Evolutionary conservation across 139 green algal species (phyloP).

Genomic region (Nannochloris sp.): DNA sequence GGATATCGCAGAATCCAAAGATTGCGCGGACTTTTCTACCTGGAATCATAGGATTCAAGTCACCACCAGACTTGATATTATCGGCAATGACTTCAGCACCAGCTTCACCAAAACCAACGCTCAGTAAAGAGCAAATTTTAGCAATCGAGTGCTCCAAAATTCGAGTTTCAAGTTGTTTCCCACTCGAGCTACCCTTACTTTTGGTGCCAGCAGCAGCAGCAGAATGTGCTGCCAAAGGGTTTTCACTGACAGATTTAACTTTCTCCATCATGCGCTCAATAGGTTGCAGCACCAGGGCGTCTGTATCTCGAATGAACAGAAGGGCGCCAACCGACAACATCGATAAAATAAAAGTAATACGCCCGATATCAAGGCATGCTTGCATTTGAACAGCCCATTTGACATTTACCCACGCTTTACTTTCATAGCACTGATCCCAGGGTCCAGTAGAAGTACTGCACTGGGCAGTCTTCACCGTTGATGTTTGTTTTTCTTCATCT

Average conservation of each 20-base stretch:
- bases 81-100: slow-evolving; percentile 84
- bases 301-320: slow-evolving; percentile 76
- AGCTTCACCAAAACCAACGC: slow-evolving; percentile 91
- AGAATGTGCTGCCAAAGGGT: background rate
- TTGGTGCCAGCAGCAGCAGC: background rate
- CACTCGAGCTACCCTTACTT: background rate
- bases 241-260: slow-evolving; percentile 45
- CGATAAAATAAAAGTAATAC: slow-evolving; percentile 81
- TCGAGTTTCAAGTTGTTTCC: slow-evolving; percentile 72
- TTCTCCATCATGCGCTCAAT: slow-evolving; percentile 90
- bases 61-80: slow-evolving; percentile 83
- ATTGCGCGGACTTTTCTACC: slow-evolving; percentile 77
- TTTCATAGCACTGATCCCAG: slow-evolving; percentile 7
- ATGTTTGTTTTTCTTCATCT: background rate
- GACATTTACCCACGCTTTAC: slow-evolving; percentile 47
- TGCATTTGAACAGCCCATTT: slow-evolving; percentile 49
- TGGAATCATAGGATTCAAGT: slow-evolving; percentile 91
- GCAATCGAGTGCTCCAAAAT: slow-evolving; percentile 82
- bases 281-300: slow-evolving; percentile 75
- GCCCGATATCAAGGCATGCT: slow-evolving; percentile 71
- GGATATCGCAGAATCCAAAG: slow-evolving; percentile 98
- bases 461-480: background rate
- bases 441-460: background rate
- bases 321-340: slow-evolving; percentile 65
- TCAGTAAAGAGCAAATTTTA: slow-evolving; percentile 88